phyloP scores from a whole-genome alignment of 192 early-diverging fungal species.

The Backusella australiensis region DNA sequence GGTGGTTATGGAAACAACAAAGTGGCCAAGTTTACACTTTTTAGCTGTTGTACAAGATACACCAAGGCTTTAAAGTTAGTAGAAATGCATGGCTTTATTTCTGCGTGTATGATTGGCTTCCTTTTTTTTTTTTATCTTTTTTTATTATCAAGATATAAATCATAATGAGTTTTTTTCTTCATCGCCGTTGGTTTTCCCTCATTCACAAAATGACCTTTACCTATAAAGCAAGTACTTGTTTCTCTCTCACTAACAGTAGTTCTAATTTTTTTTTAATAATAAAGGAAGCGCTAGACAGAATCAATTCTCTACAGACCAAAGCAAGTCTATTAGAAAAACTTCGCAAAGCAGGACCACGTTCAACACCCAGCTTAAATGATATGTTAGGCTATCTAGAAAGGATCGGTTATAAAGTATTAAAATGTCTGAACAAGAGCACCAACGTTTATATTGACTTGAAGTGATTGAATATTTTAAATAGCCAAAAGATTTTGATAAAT shows the following conservation, averaged over 20 bases:
- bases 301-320: slow-evolving; percentile 90
- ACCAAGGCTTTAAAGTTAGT: background rate
- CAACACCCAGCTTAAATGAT: slow-evolving; percentile 60
- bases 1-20: background rate
- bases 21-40: background rate
- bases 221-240: background rate
- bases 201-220: slow-evolving; percentile 15
- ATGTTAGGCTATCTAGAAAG: slow-evolving; percentile 61
- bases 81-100: background rate
- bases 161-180: background rate
- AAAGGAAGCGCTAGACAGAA: slow-evolving; percentile 71
- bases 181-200: background rate
- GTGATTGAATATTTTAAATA: background rate
- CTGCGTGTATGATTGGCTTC: background rate
- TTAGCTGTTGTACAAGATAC: background rate
- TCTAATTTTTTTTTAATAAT: background rate
- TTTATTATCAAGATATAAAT: background rate
- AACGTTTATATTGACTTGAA: too few relatives aligned
- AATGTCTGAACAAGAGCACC: slow-evolving; percentile 6
- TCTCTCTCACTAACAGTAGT: background rate
- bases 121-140: background rate
- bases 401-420: slow-evolving; percentile 68
- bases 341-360: slow-evolving; percentile 61
- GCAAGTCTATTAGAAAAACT: slow-evolving; percentile 73
- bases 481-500: slow-evolving; percentile 64